Percentiles rank a stretch among this genome's conserved stretches.
phyloP scores from a whole-genome alignment of 179 eudicot genomes.

The Patellifolia procumbens region DNA sequence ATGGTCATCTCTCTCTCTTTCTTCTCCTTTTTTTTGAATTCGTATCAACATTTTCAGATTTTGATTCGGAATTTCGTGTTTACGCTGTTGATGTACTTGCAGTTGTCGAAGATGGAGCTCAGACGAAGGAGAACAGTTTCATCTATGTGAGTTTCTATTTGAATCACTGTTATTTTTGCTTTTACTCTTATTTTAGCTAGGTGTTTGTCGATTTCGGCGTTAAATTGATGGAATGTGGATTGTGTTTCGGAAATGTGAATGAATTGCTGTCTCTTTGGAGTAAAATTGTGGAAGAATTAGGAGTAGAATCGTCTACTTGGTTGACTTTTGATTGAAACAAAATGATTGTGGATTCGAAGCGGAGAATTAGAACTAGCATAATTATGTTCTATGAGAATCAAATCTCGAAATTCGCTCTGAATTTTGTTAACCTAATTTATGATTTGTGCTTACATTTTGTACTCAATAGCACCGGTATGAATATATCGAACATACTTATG shows the following conservation, averaged over 20 bases:
- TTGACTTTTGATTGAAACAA: not conserved
- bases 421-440: not conserved
- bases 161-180: not conserved
- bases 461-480: not conserved
- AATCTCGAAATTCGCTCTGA: not conserved
- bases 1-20: constrained; percentile 48
- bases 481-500: not conserved
- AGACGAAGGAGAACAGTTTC: constrained; percentile 84
- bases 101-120: constrained; percentile 91
- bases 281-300: not conserved
- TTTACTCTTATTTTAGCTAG: not conserved
- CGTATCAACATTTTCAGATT: not conserved
- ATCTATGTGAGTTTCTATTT: constrained; percentile 70
- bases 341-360: not conserved
- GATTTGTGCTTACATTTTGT: not conserved
- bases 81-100: constrained; percentile 26
- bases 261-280: not conserved
- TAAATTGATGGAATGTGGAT: not conserved
- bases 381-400: not conserved
- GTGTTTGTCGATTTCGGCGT: not conserved
- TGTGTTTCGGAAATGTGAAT: constrained; percentile 1
- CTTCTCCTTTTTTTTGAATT: constrained; percentile 7
- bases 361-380: not conserved
- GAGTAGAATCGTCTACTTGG: not conserved
- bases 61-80: not conserved